Evolutionary conservation across 2,329 filamentous ascomycete species (phyloP).

Genomic region (Neonectria sp.): DNA sequence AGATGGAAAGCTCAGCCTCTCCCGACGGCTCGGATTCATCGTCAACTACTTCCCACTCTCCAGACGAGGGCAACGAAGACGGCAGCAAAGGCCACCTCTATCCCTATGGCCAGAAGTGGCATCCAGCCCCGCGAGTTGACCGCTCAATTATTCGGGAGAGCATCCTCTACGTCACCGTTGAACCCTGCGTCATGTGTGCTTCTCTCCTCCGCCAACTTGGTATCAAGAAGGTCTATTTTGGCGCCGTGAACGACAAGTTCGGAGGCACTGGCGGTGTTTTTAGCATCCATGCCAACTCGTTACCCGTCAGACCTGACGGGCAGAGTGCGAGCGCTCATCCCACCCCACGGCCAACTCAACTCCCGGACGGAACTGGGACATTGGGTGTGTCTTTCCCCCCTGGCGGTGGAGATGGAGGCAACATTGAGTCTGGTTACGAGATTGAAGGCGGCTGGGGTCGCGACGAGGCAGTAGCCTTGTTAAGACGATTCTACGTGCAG

Average conservation of each 20-base stretch:
- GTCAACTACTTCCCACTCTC: slow-evolving; percentile 39
- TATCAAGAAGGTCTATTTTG: slow-evolving; percentile 93
- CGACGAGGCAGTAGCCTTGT: slow-evolving; percentile 92
- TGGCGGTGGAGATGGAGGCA: slow-evolving; percentile 70
- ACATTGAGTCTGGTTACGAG: slow-evolving; percentile 84
- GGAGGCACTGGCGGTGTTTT: slow-evolving; percentile 96
- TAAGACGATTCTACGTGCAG: slow-evolving; percentile 96
- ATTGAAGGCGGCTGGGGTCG: slow-evolving; percentile 90
- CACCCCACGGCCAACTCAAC: slow-evolving; percentile 54
- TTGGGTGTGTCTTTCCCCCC: slow-evolving; percentile 56
- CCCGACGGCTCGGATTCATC: slow-evolving; percentile 44
- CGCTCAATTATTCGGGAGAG: slow-evolving; percentile 78
- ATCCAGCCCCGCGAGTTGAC: slow-evolving; percentile 71
- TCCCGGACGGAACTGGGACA: slow-evolving; percentile 55
- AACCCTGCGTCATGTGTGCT: slow-evolving; percentile 99
- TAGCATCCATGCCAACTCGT: slow-evolving; percentile 80
- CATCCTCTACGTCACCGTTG: slow-evolving; percentile 95
- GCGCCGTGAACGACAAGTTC: slow-evolving; percentile 96
- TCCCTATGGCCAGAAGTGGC: slow-evolving; percentile 73
- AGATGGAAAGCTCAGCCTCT: slow-evolving; percentile 44
- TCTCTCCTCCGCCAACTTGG: slow-evolving; percentile 90
- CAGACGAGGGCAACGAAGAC: slow-evolving; percentile 67
- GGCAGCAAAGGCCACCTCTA: slow-evolving; percentile 70
- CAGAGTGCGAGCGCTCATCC: slow-evolving; percentile 59
- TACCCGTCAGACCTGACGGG: slow-evolving; percentile 55